Percentiles rank a stretch among this genome's conserved stretches.
Evolutionary conservation across 495 filamentous ascomycete species (phyloP).

Genomic region (Lophium mytilinum): DNA sequence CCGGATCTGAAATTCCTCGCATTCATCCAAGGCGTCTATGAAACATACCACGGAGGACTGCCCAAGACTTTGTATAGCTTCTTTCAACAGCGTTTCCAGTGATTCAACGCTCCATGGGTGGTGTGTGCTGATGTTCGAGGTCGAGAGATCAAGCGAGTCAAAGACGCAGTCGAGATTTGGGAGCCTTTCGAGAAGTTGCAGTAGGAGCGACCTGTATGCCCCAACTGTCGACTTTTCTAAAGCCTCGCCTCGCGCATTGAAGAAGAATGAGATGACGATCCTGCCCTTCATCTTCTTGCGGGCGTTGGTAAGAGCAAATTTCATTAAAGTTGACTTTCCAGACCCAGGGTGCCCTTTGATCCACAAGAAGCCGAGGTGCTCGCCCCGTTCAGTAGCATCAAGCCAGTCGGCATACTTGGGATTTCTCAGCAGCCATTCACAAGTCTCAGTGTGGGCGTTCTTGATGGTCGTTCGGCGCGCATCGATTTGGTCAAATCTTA

Average conservation of each 20-base stretch:
- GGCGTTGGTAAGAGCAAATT: not conserved
- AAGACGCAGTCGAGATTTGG: conserved; percentile 6
- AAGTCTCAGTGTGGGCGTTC: conserved; percentile 27
- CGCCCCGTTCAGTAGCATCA: not conserved
- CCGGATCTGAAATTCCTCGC: conserved; percentile 12
- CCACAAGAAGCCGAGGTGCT: conserved; percentile 16
- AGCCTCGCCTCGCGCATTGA: conserved; percentile 30
- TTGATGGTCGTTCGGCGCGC: conserved; percentile 32
- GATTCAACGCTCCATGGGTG: conserved; percentile 10
- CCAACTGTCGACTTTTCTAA: conserved; percentile 3
- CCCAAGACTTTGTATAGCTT: conserved; percentile 8
- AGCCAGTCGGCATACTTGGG: conserved; percentile 7
- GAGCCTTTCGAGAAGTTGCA: not conserved
- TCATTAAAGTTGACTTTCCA: conserved; percentile 18
- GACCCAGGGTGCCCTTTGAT: conserved; percentile 20
- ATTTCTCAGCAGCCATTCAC: conserved; percentile 7
- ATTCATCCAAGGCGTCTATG: conserved; percentile 21
- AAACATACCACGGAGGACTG: conserved; percentile 6
- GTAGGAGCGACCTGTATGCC: not conserved
- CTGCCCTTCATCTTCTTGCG: not conserved
- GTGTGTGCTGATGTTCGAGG: conserved; percentile 1
- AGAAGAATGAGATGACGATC: conserved; percentile 32
- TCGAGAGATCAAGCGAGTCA: conserved; percentile 5
- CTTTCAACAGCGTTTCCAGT: conserved; percentile 1
- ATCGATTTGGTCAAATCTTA: conserved; percentile 36